Percentiles rank a stretch among this genome's conserved stretches.
phyloP scores from a whole-genome alignment of 2,329 filamentous ascomycete species.

The Volutella citrinella region DNA sequence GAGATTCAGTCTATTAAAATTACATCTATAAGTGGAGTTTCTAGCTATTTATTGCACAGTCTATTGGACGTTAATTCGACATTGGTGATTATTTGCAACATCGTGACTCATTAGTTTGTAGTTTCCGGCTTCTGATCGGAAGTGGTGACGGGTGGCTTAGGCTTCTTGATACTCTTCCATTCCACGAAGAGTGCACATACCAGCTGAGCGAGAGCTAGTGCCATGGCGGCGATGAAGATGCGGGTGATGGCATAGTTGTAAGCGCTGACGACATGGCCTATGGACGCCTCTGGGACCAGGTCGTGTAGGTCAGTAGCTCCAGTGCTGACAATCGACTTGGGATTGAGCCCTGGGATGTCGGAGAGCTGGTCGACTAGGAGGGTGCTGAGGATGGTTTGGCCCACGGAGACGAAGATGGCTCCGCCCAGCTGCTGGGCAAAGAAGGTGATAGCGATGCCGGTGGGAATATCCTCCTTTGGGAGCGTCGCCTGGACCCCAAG shows the following conservation, averaged over 20 bases:
- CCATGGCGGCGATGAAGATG: slow-evolving; percentile 62
- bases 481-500: slow-evolving; percentile 57
- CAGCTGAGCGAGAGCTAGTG: slow-evolving; percentile 52
- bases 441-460: slow-evolving; percentile 53
- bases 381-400: slow-evolving; percentile 51
- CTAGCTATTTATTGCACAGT: too few species aligned
- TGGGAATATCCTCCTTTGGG: slow-evolving; percentile 49
- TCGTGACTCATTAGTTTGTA: too few species aligned
- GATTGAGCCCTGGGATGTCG: slow-evolving; percentile 41
- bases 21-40: too few species aligned
- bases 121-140: slow-evolving; percentile 11
- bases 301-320: slow-evolving; percentile 60
- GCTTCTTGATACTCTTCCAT: slow-evolving; percentile 66
- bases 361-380: slow-evolving; percentile 38
- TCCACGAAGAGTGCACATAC: slow-evolving; percentile 58
- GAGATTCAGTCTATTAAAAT: too few species aligned
- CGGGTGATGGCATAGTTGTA: slow-evolving; percentile 64
- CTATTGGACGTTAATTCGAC: too few species aligned
- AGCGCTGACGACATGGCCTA: slow-evolving; percentile 53
- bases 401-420: slow-evolving; percentile 56
- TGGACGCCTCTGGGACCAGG: slow-evolving; percentile 46
- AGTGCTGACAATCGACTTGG: slow-evolving; percentile 40
- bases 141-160: too few species aligned
- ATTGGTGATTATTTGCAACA: too few species aligned
- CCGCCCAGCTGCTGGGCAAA: slow-evolving; percentile 59